Conservation (phyloP, 2,329 filamentous ascomycete genomes). For the Dothidotthia symphoricarpi region DNA sequence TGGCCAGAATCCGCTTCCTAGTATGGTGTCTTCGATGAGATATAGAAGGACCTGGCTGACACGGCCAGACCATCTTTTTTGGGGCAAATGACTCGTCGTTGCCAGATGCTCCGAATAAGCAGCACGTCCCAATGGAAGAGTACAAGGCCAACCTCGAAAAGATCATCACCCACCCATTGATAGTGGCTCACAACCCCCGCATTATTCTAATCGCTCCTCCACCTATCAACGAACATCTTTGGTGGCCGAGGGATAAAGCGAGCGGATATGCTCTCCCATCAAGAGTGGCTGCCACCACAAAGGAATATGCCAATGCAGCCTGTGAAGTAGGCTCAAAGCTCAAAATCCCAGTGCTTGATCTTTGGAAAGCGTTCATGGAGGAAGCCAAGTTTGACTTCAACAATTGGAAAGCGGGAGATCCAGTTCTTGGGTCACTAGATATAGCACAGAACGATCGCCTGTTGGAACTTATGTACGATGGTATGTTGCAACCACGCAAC, state of each 20-base stretch:
- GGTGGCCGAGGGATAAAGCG: slow-evolving; percentile 50
- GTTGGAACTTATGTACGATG: slow-evolving; percentile 55
- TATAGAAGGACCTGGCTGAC: slow-evolving; percentile 6
- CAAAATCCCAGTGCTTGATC: slow-evolving; percentile 66
- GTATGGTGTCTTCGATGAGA: slow-evolving; percentile 41
- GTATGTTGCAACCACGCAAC: slow-evolving; percentile 38
- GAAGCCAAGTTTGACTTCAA: slow-evolving; percentile 52
- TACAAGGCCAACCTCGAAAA: slow-evolving; percentile 70
- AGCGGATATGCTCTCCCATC: slow-evolving; percentile 39
- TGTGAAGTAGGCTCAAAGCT: slow-evolving; percentile 59
- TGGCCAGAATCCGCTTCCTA: slow-evolving; percentile 64
- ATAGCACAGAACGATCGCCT: slow-evolving; percentile 58
- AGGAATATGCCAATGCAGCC: slow-evolving; percentile 64
- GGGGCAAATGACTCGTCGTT: slow-evolving; percentile 88
- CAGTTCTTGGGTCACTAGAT: slow-evolving; percentile 57
- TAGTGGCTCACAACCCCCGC: slow-evolving; percentile 67
- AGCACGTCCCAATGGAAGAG: slow-evolving; percentile 73
- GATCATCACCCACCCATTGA: slow-evolving; percentile 70
- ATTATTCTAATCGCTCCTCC: slow-evolving; percentile 80
- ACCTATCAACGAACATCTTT: slow-evolving; percentile 74
- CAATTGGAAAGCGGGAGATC: slow-evolving; percentile 44
- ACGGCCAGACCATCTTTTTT: slow-evolving; percentile 69
- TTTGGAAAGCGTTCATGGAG: slow-evolving; percentile 76
- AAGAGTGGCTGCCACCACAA: slow-evolving; percentile 61
- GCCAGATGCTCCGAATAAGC: slow-evolving; percentile 59